phyloP scores from a whole-genome alignment of 1,284 basidiomycete species.

The Spongispora temasekensis region DNA sequence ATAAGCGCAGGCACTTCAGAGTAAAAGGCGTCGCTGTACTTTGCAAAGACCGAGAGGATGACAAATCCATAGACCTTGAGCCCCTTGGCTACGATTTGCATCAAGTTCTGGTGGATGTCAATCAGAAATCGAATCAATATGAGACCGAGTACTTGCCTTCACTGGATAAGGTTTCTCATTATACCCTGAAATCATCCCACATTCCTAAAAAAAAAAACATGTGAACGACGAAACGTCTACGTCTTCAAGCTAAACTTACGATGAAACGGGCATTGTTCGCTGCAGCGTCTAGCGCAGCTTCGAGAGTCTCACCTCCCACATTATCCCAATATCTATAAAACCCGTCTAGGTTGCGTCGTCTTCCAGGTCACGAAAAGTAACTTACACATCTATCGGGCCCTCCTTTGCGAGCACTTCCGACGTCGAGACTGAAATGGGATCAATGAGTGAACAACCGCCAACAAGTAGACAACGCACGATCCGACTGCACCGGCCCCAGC shows the following conservation, averaged over 20 bases:
- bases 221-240: not conserved
- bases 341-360: not conserved
- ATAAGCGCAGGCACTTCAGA: constrained; percentile 18
- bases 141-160: constrained; percentile 7
- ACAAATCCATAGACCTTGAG: constrained; percentile 19
- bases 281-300: constrained; percentile 55
- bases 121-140: no score
- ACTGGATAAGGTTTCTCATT: constrained; percentile 9
- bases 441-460: not conserved
- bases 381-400: constrained; percentile 25
- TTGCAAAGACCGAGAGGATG: constrained; percentile 6
- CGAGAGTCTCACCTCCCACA: constrained; percentile 38
- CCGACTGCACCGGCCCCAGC: constrained; percentile 25
- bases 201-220: constrained; percentile 13
- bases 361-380: not conserved
- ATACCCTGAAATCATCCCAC: constrained; percentile 24
- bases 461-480: constrained; percentile 17
- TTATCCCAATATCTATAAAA: constrained; percentile 37
- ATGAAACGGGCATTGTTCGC: constrained; percentile 51
- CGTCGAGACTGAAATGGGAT: constrained; percentile 24
- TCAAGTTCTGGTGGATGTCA: constrained; percentile 12
- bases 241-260: constrained; percentile 6
- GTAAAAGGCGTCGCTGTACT: constrained; percentile 13
- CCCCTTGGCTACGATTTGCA: constrained; percentile 8
- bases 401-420: constrained; percentile 21